Base-by-base conservation (phyloP, 1,284 basidiomycete genomes). In the Ceratobasidium sp. region DNA sequence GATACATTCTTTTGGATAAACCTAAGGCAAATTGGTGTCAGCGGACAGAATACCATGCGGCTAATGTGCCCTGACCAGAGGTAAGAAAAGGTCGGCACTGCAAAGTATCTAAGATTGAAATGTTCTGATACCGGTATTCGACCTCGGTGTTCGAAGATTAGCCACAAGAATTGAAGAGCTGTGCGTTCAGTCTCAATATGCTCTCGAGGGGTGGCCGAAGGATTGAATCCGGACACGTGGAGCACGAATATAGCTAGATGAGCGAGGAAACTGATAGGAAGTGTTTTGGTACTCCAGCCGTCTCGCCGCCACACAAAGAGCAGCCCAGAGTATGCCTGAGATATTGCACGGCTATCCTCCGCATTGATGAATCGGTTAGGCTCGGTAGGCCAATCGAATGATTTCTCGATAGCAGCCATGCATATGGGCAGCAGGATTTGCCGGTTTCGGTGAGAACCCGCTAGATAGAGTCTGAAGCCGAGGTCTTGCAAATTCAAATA, bases 111-210 rank as follows among this genome's bases (percentile, higher is more conserved):
- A 14, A 59, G 19, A n/a, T 22, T 7, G 19, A 8, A 37, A 39
- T 59, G 56, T n/a, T 59, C 56, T 34, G 29, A 1, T 11, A 9
- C 56, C 16, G 34, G 16, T 8, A 59, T 59, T 11, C n/a, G 7
- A 39, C 56, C 31, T 34, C 34, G 31, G n/a, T 51, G 48, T 37
- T 59, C 56, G n/a, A 59, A 59, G 24, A 59, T 59, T 1, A 59
- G 34, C 56, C 56, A 59, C 16, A 59, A 37, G 16, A 37, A 59
- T 22, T 16, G 56, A 59, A 59, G 16, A n/a, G 31, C 31, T 13
- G 34, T 39, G 9, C 37, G 56, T 11, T 19, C 16, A 19, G 34
- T 22, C 16, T 59, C 56, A 6, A 34, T 39, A 2, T 2, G 56
- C 8, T 59, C 56, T 11, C 29, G 1, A 22, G 37, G 8, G 24